Evolutionary conservation across 1,139 yeast genomes (phyloP).

Genomic region (Debaryomycetaceae sp.): DNA sequence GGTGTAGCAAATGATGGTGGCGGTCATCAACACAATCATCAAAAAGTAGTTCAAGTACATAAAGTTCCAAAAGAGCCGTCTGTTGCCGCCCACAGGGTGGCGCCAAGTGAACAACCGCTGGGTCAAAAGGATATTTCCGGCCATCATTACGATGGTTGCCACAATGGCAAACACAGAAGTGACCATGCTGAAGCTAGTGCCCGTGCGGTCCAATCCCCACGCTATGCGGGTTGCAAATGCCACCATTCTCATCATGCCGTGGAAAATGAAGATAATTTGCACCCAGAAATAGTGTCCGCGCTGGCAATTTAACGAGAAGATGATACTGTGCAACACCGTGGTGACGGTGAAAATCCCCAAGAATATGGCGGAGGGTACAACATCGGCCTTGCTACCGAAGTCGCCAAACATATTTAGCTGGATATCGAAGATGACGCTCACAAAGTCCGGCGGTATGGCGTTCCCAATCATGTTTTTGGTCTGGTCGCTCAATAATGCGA

Average conservation of each 20-base stretch:
- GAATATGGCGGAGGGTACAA: constrained; percentile 61
- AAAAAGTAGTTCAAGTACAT: constrained; percentile 51
- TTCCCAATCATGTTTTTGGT: constrained; percentile 23
- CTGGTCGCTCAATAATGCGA: constrained; percentile 27
- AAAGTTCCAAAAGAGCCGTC: constrained; percentile 46
- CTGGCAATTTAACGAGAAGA: constrained; percentile 47
- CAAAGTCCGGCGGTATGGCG: constrained; percentile 32
- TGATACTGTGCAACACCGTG: constrained; percentile 40
- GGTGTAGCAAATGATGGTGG: constrained; percentile 66
- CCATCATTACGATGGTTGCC: constrained; percentile 52
- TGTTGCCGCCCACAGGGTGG: constrained; percentile 72
- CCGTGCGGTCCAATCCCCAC: constrained; percentile 50
- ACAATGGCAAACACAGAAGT: constrained; percentile 56
- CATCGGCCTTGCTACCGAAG: constrained; percentile 52
- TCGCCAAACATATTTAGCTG: constrained; percentile 63
- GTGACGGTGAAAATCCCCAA: constrained; percentile 50
- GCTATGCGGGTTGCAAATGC: constrained; percentile 62
- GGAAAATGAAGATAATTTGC: constrained; percentile 50
- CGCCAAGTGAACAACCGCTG: constrained; percentile 79
- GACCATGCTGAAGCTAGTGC: constrained; percentile 51
- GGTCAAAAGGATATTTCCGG: constrained; percentile 62
- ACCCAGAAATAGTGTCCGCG: constrained; percentile 66
- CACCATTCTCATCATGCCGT: constrained; percentile 47
- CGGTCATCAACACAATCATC: constrained; percentile 55
- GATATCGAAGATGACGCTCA: constrained; percentile 28